phyloP scores from a whole-genome alignment of 1,139 yeast species.

The Debaryomycetaceae sp. region DNA sequence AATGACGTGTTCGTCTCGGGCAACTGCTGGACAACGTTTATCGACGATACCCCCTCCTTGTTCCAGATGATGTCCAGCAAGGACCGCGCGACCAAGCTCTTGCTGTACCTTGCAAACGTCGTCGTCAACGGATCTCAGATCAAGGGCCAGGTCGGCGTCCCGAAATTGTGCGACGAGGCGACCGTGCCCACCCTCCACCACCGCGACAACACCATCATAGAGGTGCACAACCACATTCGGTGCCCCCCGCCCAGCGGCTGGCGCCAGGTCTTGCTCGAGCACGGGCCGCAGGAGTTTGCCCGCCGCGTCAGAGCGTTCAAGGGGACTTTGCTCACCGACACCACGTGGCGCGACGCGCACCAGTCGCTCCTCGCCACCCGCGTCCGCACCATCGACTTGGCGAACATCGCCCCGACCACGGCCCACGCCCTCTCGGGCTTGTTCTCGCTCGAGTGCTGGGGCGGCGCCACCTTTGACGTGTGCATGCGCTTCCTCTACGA shows the following conservation, averaged over 20 bases:
- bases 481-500: conserved; percentile 97
- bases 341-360: conserved; percentile 99
- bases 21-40: conserved; percentile 96
- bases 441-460: conserved; percentile 98
- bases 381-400: conserved; percentile 85
- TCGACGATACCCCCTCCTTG: conserved; percentile 93
- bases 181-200: conserved; percentile 63
- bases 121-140: conserved; percentile 93
- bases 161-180: conserved; percentile 70
- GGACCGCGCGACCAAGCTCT: conserved; percentile 91
- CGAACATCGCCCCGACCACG: conserved; percentile 88
- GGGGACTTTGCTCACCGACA: conserved; percentile 91
- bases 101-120: conserved; percentile 82
- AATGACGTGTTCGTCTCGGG: conserved; percentile 84
- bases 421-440: conserved; percentile 86
- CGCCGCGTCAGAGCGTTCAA: conserved; percentile 71
- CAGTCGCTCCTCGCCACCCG: conserved; percentile 97
- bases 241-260: conserved; percentile 67
- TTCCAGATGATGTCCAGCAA: conserved; percentile 93
- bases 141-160: conserved; percentile 89
- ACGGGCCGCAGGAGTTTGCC: conserved; percentile 88
- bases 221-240: conserved; percentile 31
- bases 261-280: conserved; percentile 75
- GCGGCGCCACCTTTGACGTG: conserved; percentile 99
- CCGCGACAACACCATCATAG: conserved; percentile 35